These are phyloP conservation scores for Ophiostoma pallidulum DNA, from an alignment of 2,329 filamentous ascomycete species.

Conservation along the genomic window DNA sequence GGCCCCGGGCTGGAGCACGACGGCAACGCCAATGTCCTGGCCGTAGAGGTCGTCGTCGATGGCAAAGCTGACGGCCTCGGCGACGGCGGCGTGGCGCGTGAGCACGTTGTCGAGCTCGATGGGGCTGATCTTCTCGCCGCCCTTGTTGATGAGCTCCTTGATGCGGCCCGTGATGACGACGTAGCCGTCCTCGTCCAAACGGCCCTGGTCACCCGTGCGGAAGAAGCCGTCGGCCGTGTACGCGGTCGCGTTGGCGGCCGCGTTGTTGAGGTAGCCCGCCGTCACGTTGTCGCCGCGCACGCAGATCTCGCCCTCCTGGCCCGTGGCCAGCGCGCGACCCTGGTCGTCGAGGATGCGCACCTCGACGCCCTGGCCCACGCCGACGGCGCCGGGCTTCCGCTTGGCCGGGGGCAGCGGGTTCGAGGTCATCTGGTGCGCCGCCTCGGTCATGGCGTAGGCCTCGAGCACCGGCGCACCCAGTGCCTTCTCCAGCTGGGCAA, in stretches of 20 bases:
- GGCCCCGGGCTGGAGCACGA: conserved; percentile 61
- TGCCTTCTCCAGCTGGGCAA: conserved; percentile 66
- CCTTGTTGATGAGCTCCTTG: conserved; percentile 88
- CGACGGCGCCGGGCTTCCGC: conserved; percentile 73
- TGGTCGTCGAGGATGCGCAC: conserved; percentile 64
- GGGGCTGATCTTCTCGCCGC: conserved; percentile 80
- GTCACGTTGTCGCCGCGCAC: conserved; percentile 77
- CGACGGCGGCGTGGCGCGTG: conserved; percentile 60
- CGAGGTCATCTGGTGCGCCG: conserved; percentile 75
- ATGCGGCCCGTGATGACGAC: conserved; percentile 82
- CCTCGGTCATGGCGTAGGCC: conserved; percentile 90
- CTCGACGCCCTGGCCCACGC: conserved; percentile 74
- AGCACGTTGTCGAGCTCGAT: conserved; percentile 82
- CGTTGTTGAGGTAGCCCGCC: conserved; percentile 76
- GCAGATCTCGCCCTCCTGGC: conserved; percentile 70
- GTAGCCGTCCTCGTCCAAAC: conserved; percentile 70
- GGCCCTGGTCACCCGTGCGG: conserved; percentile 79
- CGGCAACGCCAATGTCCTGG: conserved; percentile 68
- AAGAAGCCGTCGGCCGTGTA: conserved; percentile 74
- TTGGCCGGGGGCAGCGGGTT: conserved; percentile 61
- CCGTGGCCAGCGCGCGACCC: conserved; percentile 59
- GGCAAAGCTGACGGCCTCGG: conserved; percentile 75
- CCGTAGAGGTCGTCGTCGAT: conserved; percentile 75
- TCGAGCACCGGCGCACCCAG: conserved; percentile 76
- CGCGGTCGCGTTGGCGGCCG: conserved; percentile 60